Base-by-base conservation (phyloP, 2,329 filamentous ascomycete species). In the Cladophialophora psammophila region DNA sequence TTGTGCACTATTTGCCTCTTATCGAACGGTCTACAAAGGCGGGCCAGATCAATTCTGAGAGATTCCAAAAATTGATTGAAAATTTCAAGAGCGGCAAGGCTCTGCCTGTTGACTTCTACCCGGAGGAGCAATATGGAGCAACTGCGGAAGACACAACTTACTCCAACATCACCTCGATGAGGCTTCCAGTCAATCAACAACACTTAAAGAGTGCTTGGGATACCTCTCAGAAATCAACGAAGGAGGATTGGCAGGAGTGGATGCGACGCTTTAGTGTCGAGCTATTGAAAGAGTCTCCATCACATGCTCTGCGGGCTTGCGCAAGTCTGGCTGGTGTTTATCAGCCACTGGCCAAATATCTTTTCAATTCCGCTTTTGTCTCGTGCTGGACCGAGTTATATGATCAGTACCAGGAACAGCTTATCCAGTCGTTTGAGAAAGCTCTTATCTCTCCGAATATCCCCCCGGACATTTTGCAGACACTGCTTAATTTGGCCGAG, bases 161-260 rank as follows among this genome's bases (percentile, higher is more conserved):
- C 40, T 61, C 67, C 54, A 72, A 72, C 40, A 73, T 73, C 48
- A 86, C 90, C 3, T 88, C 90, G 5, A 91, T 93, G 74, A 98
- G 98, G 79, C 85, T 98, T 38, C 93, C 96, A 69, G 94, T 98
- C 79, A 99, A 99, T 73, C 93, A 97, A 59, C 94, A 98, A 70
- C 96, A 99, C 82, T 84, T 99, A 26, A 97, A 98, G 79, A 91
- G 91, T 70, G 95, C 96, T 0, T 99, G 95, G 95, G 95, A 98
- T 74, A 95, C 96, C 0, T 93, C 91, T 66, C 93, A 96, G 68
- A 97, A 97, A 76, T 97, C 94, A 0, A 99, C 95, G 9, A 93
- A 94, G 74, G 95, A 99, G 76, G 95, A 99, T 79, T 99, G 95
- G 95, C 92, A 97, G 74, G 95, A 99, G 78, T 99, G 95, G 95